These are phyloP conservation scores for Cryptosporidium sp. DNA, from an alignment of 169 alveolate species.

Conservation along the genomic window DNA sequence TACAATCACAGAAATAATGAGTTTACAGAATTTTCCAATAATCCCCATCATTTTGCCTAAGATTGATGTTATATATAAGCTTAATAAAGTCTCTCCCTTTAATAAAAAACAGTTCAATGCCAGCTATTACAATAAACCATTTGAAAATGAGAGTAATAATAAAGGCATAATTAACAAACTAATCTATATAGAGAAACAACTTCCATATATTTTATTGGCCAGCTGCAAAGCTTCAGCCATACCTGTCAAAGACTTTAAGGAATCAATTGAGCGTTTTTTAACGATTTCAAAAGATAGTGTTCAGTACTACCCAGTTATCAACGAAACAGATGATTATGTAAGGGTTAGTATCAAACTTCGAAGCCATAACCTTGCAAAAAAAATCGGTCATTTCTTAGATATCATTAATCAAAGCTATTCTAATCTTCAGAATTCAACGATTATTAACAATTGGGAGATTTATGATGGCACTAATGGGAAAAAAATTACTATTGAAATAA, in stretches of 20 bases:
- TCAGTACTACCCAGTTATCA: not conserved
- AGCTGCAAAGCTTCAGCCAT: conserved; percentile 24
- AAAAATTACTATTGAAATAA: conserved; percentile 17
- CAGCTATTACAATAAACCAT: not conserved
- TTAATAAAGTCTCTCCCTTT: not conserved
- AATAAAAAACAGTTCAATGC: not conserved
- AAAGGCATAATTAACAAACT: not conserved
- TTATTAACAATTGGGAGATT: conserved; percentile 30
- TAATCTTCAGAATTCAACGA: conserved; percentile 4
- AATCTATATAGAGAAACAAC: not conserved
- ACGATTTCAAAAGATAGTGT: not conserved
- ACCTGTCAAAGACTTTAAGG: conserved; percentile 7
- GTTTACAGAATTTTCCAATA: not conserved
- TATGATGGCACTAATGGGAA: conserved; percentile 18
- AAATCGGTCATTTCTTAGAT: conserved; percentile 1
- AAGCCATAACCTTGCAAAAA: not conserved
- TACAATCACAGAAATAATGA: not conserved
- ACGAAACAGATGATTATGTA: not conserved
- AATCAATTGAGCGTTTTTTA: conserved; percentile 3
- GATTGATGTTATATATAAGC: not conserved
- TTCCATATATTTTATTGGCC: not conserved
- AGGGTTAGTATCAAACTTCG: conserved; percentile 5
- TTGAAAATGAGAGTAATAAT: not conserved
- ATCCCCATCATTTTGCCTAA: not conserved
- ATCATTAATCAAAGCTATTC: conserved; percentile 21